Evolutionary conservation across 805 yeast species (phyloP), one percentile per base, ranked within the genome.

Genomic region (Kuraishia ogatae): DNA sequence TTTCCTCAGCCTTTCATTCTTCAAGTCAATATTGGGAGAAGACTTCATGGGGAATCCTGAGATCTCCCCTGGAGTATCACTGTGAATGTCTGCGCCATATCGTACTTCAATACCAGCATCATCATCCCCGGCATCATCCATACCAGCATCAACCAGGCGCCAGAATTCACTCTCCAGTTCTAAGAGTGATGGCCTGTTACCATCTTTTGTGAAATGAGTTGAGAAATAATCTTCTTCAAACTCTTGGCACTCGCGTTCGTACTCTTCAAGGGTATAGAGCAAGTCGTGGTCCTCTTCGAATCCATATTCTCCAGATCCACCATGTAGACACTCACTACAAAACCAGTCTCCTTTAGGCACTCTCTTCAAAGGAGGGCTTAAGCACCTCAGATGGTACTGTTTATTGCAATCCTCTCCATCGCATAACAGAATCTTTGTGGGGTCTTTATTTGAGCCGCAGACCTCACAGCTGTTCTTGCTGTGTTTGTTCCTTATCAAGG

Each of bases 11-110:
- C 58, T 55, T 0, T 67, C 58, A 48, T 66, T 63, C 29, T 29
- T 46, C 10, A 17, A 39, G 29, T 52, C 55, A 15, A 63, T 53
- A 8, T 59, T 58, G 13, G 71, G 69, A 1, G 67, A 55, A 5
- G 60, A 58, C 1, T 56, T 57, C 62, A 82, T 84, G 10, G 96
- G 94, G 64, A 88, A 87, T 1, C 93, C 94, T 3, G 91, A 82
- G 17, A 83, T 77, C 66, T 84, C 84, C 17, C 91, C 90, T 0
- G 82, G 81, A 2, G 65, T 69, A 28, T 72, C 73, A 67, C 84
- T 82, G 66, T 87, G 93, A 47, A 90, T 84, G 71, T 90, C 96
- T 0, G 96, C 92, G 21, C 97, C 96, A 65, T 90, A 89, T 59
- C 83, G 80, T 19, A 87, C 90, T 60, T 83, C 84, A 20, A 86